These are phyloP conservation scores for Zymoseptoria ardabiliae DNA, from an alignment of 2,329 filamentous ascomycete genomes.

Conservation along the genomic window DNA sequence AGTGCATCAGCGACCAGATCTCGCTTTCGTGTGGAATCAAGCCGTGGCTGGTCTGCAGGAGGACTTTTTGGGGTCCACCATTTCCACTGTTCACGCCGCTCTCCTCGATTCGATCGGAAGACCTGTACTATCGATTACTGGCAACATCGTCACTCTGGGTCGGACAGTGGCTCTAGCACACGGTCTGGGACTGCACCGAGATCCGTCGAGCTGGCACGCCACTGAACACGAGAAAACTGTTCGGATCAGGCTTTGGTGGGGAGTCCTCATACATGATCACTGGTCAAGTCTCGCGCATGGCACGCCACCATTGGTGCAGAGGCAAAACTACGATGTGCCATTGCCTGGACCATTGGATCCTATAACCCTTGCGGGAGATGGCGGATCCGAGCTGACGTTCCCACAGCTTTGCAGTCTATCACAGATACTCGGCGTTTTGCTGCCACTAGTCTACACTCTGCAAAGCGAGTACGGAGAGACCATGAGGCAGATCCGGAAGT, in stretches of 20 bases:
- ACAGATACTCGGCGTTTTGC: slow-evolving; percentile 34
- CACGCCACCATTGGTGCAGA: slow-evolving; percentile 46
- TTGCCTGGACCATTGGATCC: slow-evolving; percentile 33
- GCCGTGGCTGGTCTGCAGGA: slow-evolving; percentile 36
- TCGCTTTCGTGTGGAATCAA: slow-evolving; percentile 36
- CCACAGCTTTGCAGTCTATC: slow-evolving; percentile 47
- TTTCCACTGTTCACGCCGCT: slow-evolving; percentile 34
- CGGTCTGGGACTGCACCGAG: slow-evolving; percentile 49
- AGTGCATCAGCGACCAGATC: slow-evolving; percentile 31
- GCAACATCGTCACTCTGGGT: slow-evolving; percentile 43
- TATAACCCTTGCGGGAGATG: slow-evolving; percentile 18
- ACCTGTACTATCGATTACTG: slow-evolving; percentile 34
- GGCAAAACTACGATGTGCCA: slow-evolving; percentile 50
- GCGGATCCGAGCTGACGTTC: slow-evolving; percentile 45
- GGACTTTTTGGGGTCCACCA: slow-evolving; percentile 36
- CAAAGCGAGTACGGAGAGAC: slow-evolving; percentile 25
- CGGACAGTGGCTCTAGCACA: slow-evolving; percentile 44
- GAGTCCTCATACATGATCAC: slow-evolving; percentile 49
- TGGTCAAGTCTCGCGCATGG: slow-evolving; percentile 52
- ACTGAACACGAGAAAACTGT: slow-evolving; percentile 37
- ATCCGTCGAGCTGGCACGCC: slow-evolving; percentile 18
- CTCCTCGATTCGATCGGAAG: slow-evolving; percentile 36
- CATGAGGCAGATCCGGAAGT: slow-evolving; percentile 24
- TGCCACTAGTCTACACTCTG: slow-evolving; percentile 34
- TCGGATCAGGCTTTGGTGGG: slow-evolving; percentile 51